phyloP scores from a whole-genome alignment of 805 yeast species.

The Pichia membranifaciens region DNA sequence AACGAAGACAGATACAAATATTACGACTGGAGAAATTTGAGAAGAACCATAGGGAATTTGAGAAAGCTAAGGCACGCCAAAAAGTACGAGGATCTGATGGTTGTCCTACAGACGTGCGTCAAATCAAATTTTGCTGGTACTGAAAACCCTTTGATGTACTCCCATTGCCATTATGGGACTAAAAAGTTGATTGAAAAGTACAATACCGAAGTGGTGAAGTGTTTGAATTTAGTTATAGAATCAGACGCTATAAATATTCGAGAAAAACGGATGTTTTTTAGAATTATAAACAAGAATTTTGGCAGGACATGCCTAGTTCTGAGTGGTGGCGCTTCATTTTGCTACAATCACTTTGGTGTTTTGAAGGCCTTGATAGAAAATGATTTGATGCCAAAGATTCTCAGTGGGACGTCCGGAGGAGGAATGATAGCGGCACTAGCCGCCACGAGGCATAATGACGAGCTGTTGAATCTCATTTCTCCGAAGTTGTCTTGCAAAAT shows the following conservation, averaged over 20 bases:
- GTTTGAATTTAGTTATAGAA: constrained; percentile 40
- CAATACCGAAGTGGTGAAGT: constrained; percentile 44
- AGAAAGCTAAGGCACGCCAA: constrained; percentile 28
- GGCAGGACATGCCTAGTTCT: constrained; percentile 70
- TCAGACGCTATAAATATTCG: constrained; percentile 33
- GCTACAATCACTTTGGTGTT: constrained; percentile 73
- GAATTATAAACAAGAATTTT: constrained; percentile 52
- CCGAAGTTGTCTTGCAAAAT: constrained; percentile 60
- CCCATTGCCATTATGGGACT: constrained; percentile 73
- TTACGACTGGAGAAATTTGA: constrained; percentile 61
- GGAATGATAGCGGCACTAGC: constrained; percentile 71
- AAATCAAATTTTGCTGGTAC: constrained; percentile 75
- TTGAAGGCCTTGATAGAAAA: constrained; percentile 64
- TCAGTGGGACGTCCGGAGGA: constrained; percentile 80
- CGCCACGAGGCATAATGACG: constrained; percentile 64
- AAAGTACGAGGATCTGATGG: constrained; percentile 42
- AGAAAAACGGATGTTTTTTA: constrained; percentile 48
- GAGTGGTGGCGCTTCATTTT: constrained; percentile 76
- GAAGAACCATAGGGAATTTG: constrained; percentile 41
- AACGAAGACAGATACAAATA: constrained; percentile 53
- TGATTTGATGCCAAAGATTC: constrained; percentile 58
- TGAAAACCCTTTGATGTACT: constrained; percentile 63
- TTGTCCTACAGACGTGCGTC: constrained; percentile 58
- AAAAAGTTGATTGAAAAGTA: constrained; percentile 53
- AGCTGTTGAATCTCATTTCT: constrained; percentile 46